Percentiles rank a stretch among this genome's conserved stretches.
phyloP scores from a whole-genome alignment of 345 rosid genomes.

The Lepidium africanum region DNA sequence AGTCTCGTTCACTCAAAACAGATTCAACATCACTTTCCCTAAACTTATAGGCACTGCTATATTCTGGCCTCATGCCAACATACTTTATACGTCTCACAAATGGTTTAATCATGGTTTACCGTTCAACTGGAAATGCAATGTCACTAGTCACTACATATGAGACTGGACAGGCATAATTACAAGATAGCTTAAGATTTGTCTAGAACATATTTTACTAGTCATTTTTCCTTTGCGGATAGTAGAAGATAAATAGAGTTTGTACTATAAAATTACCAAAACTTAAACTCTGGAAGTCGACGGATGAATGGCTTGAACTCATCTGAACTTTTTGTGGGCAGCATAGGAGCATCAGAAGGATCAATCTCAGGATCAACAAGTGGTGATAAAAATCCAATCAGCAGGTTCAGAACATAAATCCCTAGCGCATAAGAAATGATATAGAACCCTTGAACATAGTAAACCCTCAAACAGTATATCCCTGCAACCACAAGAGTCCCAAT shows the following conservation, averaged over 20 bases:
- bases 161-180: neutral
- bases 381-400: slow-evolving; percentile 79
- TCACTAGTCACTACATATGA: no score
- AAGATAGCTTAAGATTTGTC: neutral
- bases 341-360: slow-evolving; percentile 56
- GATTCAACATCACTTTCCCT: neutral
- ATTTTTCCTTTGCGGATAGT: neutral
- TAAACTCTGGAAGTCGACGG: slow-evolving; percentile 88
- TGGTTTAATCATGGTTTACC: neutral
- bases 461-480: slow-evolving; percentile 50
- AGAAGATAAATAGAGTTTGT: neutral
- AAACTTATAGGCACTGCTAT: neutral
- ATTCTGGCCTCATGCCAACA: neutral
- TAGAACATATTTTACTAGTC: neutral
- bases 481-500: slow-evolving; percentile 48
- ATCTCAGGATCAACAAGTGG: slow-evolving; percentile 85
- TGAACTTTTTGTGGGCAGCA: slow-evolving; percentile 76
- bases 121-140: neutral
- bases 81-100: neutral
- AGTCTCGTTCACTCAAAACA: neutral
- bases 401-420: slow-evolving; percentile 71
- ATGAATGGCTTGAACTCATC: slow-evolving; percentile 94
- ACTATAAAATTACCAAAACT: slow-evolving; percentile 58
- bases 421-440: slow-evolving; percentile 74
- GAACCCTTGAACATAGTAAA: slow-evolving; percentile 66